A percentile compares a stretch with the other conserved stretches of the same genome.
Evolutionary conservation across 2,329 filamentous ascomycete species (phyloP).

Genomic region (Ceratocystis albifundus): DNA sequence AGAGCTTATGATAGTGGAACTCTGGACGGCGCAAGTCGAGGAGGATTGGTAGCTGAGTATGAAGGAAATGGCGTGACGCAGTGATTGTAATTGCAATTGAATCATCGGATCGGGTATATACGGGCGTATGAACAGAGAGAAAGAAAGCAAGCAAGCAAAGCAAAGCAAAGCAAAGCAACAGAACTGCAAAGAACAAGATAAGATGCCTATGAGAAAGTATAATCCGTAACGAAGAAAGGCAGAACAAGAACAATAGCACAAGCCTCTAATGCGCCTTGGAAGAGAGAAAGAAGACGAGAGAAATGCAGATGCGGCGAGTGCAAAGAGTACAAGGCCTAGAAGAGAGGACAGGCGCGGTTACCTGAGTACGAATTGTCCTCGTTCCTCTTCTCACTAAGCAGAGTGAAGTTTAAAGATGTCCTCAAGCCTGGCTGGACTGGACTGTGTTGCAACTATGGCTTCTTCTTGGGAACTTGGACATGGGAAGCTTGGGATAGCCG

Average conservation of each 20-base stretch:
- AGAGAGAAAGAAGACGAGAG: neutral
- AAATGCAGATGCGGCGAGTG: neutral
- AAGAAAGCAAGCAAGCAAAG: neutral
- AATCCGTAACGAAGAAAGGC: neutral
- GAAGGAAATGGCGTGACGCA: slow-evolving; percentile 14
- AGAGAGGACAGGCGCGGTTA: neutral
- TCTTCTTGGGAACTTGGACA: slow-evolving; percentile 12
- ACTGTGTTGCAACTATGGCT: slow-evolving; percentile 18
- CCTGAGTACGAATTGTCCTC: neutral
- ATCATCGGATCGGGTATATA: slow-evolving; percentile 20
- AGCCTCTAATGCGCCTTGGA: neutral
- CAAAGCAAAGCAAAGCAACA: neutral
- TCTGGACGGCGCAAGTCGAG: neutral
- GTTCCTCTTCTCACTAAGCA: neutral
- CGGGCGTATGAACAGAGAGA: neutral
- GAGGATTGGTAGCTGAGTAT: slow-evolving; percentile 10
- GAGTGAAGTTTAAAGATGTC: neutral
- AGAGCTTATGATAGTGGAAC: neutral
- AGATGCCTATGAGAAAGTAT: neutral
- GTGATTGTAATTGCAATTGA: slow-evolving; percentile 14
- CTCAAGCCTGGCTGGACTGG: neutral
- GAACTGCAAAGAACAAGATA: neutral
- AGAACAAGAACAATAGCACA: neutral
- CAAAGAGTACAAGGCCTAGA: neutral
- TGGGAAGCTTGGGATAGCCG: neutral